Evolutionary conservation across 768 basidiomycete species (phyloP), one percentile per base, ranked within the genome.

Genomic region (Boletus tomentosulus): DNA sequence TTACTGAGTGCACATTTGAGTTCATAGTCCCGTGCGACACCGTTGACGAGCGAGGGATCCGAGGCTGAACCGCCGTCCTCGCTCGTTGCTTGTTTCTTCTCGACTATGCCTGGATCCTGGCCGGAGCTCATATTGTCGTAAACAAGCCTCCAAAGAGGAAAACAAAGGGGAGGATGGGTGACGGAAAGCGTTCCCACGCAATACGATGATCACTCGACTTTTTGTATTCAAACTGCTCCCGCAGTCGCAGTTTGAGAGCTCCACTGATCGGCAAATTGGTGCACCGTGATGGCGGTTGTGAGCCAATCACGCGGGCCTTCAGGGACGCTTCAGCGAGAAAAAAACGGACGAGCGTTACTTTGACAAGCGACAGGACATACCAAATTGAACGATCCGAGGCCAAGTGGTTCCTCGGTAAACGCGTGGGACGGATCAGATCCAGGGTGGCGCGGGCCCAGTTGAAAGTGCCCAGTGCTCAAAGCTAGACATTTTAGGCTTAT

Each of bases 1-100:
- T 57, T 41, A 72, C 72, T 56, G 30, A 72, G 61, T 12, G 54
- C 60, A 42, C 69, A 73, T 46, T 72, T 72, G 46, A 71, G 62
- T 46, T 72, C 69, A 25, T 72, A 72, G 31, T 66, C 63, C 15
- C 55, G 62, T 6, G 60, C 62, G 11, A 72, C 67, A 12, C 71
- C 71, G 15, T 72, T 57, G 22, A 28, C 8, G 31, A 44, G 53
- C 6, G 47, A 2, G 34, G 45, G 9, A 9, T 57, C 57, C 16
- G 50, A 48, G 34, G n/a, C 39, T 2, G 47, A 55, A n/a, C 34
- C 50, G 2, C 30, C 55, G 4, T 69, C 65, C 24, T 63, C 58
- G 53, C 38, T 49, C 16, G 33, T 15, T 16, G 28, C 43, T 4
- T 12, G 8, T 28, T 54, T 56, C 27, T 69, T 67, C 44, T 67